phyloP scores from a whole-genome alignment of 495 filamentous ascomycete genomes.

The Penicillium coprophilum region DNA sequence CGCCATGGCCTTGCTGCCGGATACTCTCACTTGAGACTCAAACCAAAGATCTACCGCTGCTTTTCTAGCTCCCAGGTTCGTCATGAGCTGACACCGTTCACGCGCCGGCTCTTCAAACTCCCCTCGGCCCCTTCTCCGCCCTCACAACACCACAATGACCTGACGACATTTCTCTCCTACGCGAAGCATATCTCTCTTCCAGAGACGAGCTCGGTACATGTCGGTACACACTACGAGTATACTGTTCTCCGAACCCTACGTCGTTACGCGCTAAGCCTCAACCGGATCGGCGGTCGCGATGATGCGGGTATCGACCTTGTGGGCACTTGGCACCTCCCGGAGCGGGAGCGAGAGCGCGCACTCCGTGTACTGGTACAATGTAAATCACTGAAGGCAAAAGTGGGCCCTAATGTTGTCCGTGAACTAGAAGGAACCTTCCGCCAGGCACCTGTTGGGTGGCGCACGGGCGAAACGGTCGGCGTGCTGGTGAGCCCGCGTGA shows the following conservation, averaged over 20 bases:
- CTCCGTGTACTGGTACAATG: slow-evolving; percentile 77
- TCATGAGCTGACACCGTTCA: slow-evolving; percentile 34
- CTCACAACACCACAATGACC: slow-evolving; percentile 60
- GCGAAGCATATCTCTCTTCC: slow-evolving; percentile 50
- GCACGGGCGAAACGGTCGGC: slow-evolving; percentile 58
- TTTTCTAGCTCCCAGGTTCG: slow-evolving; percentile 19
- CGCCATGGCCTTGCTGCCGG: slow-evolving; percentile 21
- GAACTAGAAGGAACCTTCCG: slow-evolving; percentile 84
- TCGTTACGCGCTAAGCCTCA: slow-evolving; percentile 62
- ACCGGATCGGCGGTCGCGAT: slow-evolving; percentile 68
- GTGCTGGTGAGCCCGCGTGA: slow-evolving; percentile 58
- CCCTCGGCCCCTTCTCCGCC: slow-evolving; percentile 42
- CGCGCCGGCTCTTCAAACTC: slow-evolving; percentile 44
- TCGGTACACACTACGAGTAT: slow-evolving; percentile 68
- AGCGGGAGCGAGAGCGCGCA: slow-evolving; percentile 37
- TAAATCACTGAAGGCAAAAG: slow-evolving; percentile 60
- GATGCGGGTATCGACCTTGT: slow-evolving; percentile 85
- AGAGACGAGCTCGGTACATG: slow-evolving; percentile 38
- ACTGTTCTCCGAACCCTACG: slow-evolving; percentile 63
- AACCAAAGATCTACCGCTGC: slow-evolving; percentile 5
- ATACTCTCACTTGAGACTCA: neutral
- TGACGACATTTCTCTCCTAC: slow-evolving; percentile 71
- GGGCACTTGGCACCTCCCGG: slow-evolving; percentile 71
- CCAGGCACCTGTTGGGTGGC: slow-evolving; percentile 68
- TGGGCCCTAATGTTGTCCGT: slow-evolving; percentile 66